Conservation (phyloP, 2,329 filamentous ascomycete genomes). For the Verticillium isaacii region DNA sequence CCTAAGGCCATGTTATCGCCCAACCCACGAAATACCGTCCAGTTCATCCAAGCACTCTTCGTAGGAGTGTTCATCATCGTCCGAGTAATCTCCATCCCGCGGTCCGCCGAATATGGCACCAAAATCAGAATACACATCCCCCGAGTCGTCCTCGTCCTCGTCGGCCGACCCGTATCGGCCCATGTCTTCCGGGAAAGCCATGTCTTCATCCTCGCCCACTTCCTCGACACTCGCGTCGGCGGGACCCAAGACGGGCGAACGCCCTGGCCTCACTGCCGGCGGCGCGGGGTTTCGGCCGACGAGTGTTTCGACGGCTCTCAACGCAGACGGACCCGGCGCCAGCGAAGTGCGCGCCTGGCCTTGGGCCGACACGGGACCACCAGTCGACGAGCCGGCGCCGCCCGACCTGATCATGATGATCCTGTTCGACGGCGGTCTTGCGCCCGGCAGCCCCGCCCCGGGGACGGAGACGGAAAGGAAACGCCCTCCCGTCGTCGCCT, state of each 20-base stretch:
- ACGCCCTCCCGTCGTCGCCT: constrained; percentile 24
- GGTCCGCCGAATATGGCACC: constrained; percentile 41
- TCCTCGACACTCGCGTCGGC: constrained; percentile 20
- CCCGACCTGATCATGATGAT: constrained; percentile 1
- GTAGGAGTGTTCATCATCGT: constrained; percentile 38
- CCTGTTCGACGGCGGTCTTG: background rate
- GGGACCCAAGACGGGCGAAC: constrained; percentile 23
- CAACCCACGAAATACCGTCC: constrained; percentile 47
- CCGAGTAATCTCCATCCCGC: constrained; percentile 16
- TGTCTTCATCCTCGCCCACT: constrained; percentile 37
- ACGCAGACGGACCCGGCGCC: background rate
- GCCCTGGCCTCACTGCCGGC: constrained; percentile 1
- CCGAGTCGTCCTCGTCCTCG: constrained; percentile 33
- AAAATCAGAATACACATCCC: constrained; percentile 52
- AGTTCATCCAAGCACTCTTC: constrained; percentile 53
- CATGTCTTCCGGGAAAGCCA: constrained; percentile 45
- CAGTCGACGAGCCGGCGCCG: background rate
- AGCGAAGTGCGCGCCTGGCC: background rate
- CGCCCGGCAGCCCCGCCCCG: constrained; percentile 1
- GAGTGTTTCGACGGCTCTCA: background rate
- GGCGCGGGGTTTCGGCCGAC: constrained; percentile 1
- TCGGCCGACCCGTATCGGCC: constrained; percentile 34
- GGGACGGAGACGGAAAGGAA: constrained; percentile 17
- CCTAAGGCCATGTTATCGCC: background rate
- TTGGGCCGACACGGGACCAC: background rate